Conservation (phyloP, 305 asterid species). For the Ajuga reptans region DNA sequence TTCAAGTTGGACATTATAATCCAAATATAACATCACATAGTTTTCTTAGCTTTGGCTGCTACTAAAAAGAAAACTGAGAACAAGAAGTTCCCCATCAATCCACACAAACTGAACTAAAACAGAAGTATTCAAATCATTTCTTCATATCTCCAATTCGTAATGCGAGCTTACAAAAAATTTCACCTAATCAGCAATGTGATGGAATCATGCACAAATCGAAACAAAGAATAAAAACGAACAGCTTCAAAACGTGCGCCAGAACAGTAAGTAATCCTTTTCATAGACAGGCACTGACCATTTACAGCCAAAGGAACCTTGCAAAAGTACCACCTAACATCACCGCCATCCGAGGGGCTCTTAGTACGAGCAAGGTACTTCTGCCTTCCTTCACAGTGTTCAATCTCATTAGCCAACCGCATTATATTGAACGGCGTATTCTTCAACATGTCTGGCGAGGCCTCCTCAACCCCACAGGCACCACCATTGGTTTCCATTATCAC, state of each 20-base stretch:
- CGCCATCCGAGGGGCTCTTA: constrained; percentile 82
- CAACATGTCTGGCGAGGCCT: constrained; percentile 30
- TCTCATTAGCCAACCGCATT: constrained; percentile 66
- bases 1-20: neutral
- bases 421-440: constrained; percentile 84
- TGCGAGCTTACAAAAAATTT: neutral
- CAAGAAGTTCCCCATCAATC: neutral
- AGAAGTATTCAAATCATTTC: neutral
- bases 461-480: constrained; percentile 24
- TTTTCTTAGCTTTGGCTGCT: neutral
- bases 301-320: constrained; percentile 65
- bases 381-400: constrained; percentile 77
- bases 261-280: neutral
- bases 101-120: neutral
- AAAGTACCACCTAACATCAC: constrained; percentile 95
- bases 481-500: constrained; percentile 24
- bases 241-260: neutral
- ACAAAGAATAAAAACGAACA: neutral
- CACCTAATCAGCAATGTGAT: neutral
- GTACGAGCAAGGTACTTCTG: constrained; percentile 84
- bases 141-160: constrained; percentile 14
- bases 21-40: neutral
- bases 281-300: constrained; percentile 45
- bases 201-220: neutral
- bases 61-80: no score